phyloP scores from a whole-genome alignment of 2,329 filamentous ascomycete species.

The Fusarium guadeloupense region DNA sequence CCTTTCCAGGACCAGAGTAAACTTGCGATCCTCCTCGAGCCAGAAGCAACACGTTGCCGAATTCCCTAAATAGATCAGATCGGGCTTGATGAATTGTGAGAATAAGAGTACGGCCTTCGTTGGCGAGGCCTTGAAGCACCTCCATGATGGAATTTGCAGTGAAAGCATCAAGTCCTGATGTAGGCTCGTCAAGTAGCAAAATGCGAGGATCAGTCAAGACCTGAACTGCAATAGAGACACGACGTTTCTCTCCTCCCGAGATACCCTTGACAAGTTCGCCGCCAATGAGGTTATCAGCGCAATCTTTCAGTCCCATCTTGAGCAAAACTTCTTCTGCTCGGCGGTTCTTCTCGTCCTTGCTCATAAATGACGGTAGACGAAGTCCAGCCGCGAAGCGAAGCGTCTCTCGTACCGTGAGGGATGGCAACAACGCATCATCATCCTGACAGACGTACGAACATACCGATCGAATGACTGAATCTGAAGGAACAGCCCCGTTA shows the following conservation, averaged over 20 bases:
- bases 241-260: constrained; percentile 80
- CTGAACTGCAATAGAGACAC: constrained; percentile 81
- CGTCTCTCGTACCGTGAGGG: constrained; percentile 79
- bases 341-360: constrained; percentile 70
- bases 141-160: constrained; percentile 81
- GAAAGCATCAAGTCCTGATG: constrained; percentile 80
- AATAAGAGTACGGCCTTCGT: constrained; percentile 77
- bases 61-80: constrained; percentile 75
- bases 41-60: constrained; percentile 76
- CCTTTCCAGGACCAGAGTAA: constrained; percentile 69
- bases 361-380: constrained; percentile 76
- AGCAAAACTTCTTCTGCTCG: constrained; percentile 76
- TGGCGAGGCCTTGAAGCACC: constrained; percentile 74
- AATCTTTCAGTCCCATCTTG: constrained; percentile 82
- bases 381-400: constrained; percentile 76
- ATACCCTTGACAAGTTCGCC: constrained; percentile 80
- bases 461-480: constrained; percentile 74
- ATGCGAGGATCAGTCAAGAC: constrained; percentile 79
- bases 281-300: constrained; percentile 78
- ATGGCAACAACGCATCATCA: constrained; percentile 78
- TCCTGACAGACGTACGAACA: constrained; percentile 83
- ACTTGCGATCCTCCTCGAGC: constrained; percentile 74
- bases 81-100: constrained; percentile 83
- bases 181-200: constrained; percentile 78
- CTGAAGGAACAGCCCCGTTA: constrained; percentile 73